These are phyloP conservation scores for Puccinia horiana DNA, from an alignment of 1,284 basidiomycete species.

Conservation along the genomic window DNA sequence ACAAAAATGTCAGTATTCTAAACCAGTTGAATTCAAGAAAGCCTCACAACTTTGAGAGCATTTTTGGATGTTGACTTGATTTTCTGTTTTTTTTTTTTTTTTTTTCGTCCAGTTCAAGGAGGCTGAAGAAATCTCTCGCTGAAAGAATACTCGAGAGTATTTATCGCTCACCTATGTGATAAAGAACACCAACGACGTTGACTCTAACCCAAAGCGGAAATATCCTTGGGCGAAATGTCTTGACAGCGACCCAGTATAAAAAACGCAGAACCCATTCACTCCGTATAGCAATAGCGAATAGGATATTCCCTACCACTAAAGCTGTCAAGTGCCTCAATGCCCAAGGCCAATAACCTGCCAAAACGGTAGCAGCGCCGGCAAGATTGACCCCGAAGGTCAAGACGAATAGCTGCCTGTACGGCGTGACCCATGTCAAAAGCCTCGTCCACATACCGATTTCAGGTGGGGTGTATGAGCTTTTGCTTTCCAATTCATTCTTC, in stretches of 20 bases:
- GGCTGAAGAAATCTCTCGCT: too few relatives aligned
- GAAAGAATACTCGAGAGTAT: not conserved
- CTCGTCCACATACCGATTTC: not conserved
- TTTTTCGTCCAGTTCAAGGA: too few relatives aligned
- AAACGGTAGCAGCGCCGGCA: not conserved
- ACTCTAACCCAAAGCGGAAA: constrained; percentile 24
- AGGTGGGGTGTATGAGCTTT: not conserved
- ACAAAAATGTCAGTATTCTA: not conserved
- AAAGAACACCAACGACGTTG: constrained; percentile 32
- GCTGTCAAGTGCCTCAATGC: not conserved
- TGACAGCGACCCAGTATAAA: constrained; percentile 63
- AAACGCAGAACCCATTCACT: constrained; percentile 68
- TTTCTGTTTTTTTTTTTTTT: too few relatives aligned
- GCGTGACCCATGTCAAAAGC: constrained; percentile 26
- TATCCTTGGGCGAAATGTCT: constrained; percentile 25
- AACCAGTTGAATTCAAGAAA: not conserved
- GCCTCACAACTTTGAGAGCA: too few relatives aligned
- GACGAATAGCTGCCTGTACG: constrained; percentile 38
- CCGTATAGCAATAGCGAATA: constrained; percentile 64
- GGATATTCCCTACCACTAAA: constrained; percentile 66
- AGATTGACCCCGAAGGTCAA: constrained; percentile 1
- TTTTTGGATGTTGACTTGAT: not conserved
- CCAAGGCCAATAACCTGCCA: constrained; percentile 19
- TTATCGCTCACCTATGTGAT: constrained; percentile 40
- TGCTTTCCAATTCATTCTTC: not conserved